Conservation (phyloP, 2,329 filamentous ascomycete genomes). For the Pseudopithomyces maydicus region DNA sequence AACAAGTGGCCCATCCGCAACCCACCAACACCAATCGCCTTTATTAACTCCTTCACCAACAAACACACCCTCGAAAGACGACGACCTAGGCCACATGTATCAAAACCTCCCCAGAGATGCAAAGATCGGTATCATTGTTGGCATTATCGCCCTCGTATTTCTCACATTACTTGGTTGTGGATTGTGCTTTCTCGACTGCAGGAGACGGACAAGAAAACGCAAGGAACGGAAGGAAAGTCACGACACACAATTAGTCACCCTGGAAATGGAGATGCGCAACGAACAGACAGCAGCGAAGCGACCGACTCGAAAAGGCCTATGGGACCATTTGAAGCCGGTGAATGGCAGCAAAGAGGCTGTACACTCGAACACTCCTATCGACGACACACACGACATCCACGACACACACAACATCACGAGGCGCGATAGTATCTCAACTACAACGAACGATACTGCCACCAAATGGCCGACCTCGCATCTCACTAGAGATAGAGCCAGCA, state of each 20-base stretch:
- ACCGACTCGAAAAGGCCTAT: conserved; percentile 9
- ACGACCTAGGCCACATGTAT: neutral
- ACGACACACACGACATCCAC: neutral
- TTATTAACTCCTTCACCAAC: neutral
- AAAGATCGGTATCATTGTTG: conserved; percentile 20
- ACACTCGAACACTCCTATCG: neutral
- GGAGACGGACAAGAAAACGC: conserved; percentile 6
- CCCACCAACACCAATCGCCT: neutral
- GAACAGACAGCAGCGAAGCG: conserved; percentile 3
- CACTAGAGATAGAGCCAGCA: conserved; percentile 13
- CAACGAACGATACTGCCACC: neutral
- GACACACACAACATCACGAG: neutral
- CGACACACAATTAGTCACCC: conserved; percentile 8
- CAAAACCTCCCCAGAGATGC: conserved; percentile 9
- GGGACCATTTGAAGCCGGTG: conserved; percentile 12
- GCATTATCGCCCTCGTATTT: conserved; percentile 15
- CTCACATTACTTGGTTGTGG: conserved; percentile 16
- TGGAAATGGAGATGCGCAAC: conserved; percentile 14
- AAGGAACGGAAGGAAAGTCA: conserved; percentile 3
- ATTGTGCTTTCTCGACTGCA: conserved; percentile 14
- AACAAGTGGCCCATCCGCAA: neutral
- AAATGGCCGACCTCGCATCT: conserved; percentile 10
- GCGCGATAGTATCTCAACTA: neutral
- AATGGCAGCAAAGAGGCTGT: neutral
- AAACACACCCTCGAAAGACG: neutral